Evolutionary conservation across 805 yeast species (phyloP), one percentile per base, ranked within the genome.

Genomic region (Wickerhamomyces xylosicus): DNA sequence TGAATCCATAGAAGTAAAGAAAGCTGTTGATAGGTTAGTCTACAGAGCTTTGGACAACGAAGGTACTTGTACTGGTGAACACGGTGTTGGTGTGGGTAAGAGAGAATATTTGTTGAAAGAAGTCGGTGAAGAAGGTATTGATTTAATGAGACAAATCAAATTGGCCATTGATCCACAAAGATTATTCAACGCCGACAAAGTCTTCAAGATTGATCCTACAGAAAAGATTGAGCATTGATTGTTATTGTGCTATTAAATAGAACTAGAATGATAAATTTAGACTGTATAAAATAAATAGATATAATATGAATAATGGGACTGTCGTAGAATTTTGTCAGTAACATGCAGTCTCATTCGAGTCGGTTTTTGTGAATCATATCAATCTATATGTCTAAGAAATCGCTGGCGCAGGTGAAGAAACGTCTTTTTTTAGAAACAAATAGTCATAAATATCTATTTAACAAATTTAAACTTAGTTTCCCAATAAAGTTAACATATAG

Each of bases 41-140:
- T 52, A 67, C 34, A 56, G 78, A 32, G 94, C 90, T 0, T 60
- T 85, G 15, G 69, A 62, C 1, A 70, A 77, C 31, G 94, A 84
- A 38, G 94, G 95, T 2, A 85, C 95, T 2, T 78, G 86, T 47
- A 80, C 87, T 4, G 95, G 95, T 28, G 95, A 85, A 52, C 95
- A 85, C 54, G 95, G 95, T 13, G 74, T 85, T 31, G 95, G 95
- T 8, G 69, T 79, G 33, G 89, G 90, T 29, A 85, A 85, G 52
- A 61, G 89, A 45, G 71, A 70, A 21, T 76, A 67, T 42, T 57
- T 85, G 27, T 61, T 67, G 21, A 60, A 63, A 40, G 95, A 85
- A 56, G 59, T 85, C 20, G 94, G 92, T 1, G 64, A 65, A 4
- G 79, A 71, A 1, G 73, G 92, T 0, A 69, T 85, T 19, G 76